A percentile compares a stretch with the other conserved stretches of the same genome.
These are phyloP conservation scores for Prunus padus DNA, from an alignment of 306 rosid species.

Conservation along the genomic window DNA sequence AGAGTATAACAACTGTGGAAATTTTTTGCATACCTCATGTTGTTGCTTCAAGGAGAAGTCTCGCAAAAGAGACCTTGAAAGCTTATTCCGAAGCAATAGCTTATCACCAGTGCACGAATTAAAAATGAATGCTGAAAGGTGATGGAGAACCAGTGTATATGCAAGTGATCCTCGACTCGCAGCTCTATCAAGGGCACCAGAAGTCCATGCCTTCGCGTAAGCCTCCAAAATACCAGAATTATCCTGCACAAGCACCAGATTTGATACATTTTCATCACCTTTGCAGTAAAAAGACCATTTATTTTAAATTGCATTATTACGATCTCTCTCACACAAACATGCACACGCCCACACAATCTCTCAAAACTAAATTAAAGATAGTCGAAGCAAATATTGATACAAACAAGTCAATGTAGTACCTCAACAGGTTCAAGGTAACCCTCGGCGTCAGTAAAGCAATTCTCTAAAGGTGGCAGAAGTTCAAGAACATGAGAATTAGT, in stretches of 20 bases:
- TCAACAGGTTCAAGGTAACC: slow-evolving; percentile 90
- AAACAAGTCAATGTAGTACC: slow-evolving; percentile 42
- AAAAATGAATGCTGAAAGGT: slow-evolving; percentile 75
- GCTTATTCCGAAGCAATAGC: slow-evolving; percentile 62
- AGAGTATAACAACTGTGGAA: background rate
- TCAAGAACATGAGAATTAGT: slow-evolving; percentile 79
- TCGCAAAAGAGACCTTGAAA: slow-evolving; percentile 70
- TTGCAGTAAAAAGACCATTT: background rate
- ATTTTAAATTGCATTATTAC: background rate
- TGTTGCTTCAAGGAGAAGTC: slow-evolving; percentile 64
- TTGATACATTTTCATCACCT: slow-evolving; percentile 6
- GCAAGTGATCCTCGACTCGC: slow-evolving; percentile 70
- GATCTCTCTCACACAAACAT: background rate
- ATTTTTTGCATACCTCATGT: slow-evolving; percentile 58
- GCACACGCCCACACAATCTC: background rate
- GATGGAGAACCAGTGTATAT: slow-evolving; percentile 62
- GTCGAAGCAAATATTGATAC: background rate
- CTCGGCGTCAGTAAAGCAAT: slow-evolving; percentile 62
- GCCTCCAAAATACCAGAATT: slow-evolving; percentile 69
- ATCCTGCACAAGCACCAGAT: slow-evolving; percentile 50
- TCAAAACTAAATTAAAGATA: background rate
- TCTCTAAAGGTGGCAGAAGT: slow-evolving; percentile 77
- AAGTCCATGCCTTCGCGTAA: slow-evolving; percentile 79
- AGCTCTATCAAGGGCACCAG: slow-evolving; percentile 86
- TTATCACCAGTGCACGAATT: slow-evolving; percentile 37